A percentile compares a stretch with the other conserved stretches of the same genome.
phyloP scores from a whole-genome alignment of 148 eudicot genomes.

The Heliamphora exappendiculata region DNA sequence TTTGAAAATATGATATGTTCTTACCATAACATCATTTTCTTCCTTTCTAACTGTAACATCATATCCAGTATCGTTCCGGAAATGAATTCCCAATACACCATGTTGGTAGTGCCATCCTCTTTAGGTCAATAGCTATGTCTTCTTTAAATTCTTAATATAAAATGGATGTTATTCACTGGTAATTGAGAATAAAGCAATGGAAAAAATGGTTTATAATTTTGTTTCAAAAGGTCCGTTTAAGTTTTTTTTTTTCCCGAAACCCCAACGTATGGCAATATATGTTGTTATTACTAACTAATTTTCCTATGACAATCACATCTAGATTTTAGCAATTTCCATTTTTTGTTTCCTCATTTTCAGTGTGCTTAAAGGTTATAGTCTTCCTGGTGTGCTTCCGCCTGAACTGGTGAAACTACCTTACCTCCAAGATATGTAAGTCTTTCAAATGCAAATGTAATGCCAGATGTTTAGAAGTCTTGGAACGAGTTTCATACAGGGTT shows the following conservation, averaged over 20 bases:
- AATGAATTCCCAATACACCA: not conserved
- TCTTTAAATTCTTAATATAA: not conserved
- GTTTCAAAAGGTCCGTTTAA: not conserved
- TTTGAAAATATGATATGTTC: not conserved
- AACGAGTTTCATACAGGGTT: not conserved
- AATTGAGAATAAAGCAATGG: not conserved
- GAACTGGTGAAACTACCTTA: slow-evolving; percentile 55
- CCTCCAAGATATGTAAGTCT: slow-evolving; percentile 43
- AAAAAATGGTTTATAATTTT: not conserved
- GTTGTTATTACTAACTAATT: not conserved
- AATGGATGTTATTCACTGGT: not conserved
- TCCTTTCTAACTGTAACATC: not conserved
- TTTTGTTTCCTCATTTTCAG: slow-evolving; percentile 26
- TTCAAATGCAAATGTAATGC: not conserved
- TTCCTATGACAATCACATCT: not conserved
- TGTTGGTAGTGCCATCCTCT: not conserved
- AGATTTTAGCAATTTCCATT: not conserved
- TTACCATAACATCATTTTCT: not conserved
- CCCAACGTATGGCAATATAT: not conserved
- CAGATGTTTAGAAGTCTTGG: not conserved
- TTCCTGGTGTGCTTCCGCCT: slow-evolving; percentile 61
- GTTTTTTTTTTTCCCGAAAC: not conserved
- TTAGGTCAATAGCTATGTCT: not conserved
- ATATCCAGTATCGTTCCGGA: not conserved
- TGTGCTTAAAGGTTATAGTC: slow-evolving; percentile 50